These are phyloP conservation scores for Orbilia brochopaga DNA, from an alignment of 2,329 filamentous ascomycete genomes.

Conservation along the genomic window DNA sequence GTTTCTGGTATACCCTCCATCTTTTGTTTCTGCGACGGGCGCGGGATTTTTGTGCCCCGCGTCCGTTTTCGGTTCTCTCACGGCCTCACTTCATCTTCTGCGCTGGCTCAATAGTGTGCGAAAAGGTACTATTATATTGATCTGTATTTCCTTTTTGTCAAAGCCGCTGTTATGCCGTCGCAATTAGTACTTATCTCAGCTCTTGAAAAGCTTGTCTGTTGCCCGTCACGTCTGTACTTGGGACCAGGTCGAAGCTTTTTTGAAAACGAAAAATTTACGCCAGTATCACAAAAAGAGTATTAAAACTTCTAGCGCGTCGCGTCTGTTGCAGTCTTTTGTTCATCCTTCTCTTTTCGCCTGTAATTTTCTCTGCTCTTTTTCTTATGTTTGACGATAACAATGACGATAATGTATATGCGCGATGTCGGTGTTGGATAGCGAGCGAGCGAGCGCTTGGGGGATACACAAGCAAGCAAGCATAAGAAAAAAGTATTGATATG, in stretches of 20 bases:
- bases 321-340: no score
- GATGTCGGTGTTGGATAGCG: conserved; percentile 1
- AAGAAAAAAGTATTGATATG: conserved; percentile 10
- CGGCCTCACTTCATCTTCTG: not conserved
- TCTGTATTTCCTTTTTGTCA: conserved; percentile 3
- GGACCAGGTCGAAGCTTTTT: conserved; percentile 45
- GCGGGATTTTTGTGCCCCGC: conserved; percentile 14
- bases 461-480: conserved; percentile 46
- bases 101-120: conserved; percentile 4
- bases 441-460: no score
- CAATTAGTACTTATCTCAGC: not conserved
- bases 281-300: not conserved
- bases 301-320: no score
- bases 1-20: conserved; percentile 9
- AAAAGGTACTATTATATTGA: not conserved
- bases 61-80: conserved; percentile 4
- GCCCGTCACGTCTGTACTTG: not conserved
- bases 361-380: conserved; percentile 13
- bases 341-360: conserved; percentile 9
- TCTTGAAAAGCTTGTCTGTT: conserved; percentile 35
- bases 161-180: no score
- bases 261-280: conserved; percentile 23
- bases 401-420: not conserved
- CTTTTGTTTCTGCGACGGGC: conserved; percentile 21
- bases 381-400: conserved; percentile 20